Percentiles rank a stretch among this genome's conserved stretches.
Conservation (phyloP, 345 rosid species). For the Clausena lansium region DNA sequence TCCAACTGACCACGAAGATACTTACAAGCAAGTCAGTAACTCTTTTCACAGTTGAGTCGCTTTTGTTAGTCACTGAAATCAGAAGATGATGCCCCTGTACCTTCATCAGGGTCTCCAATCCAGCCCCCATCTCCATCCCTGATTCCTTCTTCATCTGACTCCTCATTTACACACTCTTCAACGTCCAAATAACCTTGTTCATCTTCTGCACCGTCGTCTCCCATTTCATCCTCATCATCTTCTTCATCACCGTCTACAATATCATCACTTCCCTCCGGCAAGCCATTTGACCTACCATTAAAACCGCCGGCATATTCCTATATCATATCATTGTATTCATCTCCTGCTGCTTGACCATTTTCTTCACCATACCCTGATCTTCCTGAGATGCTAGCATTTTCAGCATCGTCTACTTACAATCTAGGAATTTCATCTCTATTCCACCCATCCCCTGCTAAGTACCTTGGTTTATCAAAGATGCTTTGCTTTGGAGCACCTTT, state of each 20-base stretch:
- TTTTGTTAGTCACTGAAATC: slow-evolving; percentile 46
- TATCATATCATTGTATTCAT: slow-evolving; percentile 35
- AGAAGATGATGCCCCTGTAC: slow-evolving; percentile 37
- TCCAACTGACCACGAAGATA: background rate
- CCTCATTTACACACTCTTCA: slow-evolving; percentile 44
- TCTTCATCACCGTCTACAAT: slow-evolving; percentile 45
- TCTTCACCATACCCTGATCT: slow-evolving; percentile 50
- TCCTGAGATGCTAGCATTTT: slow-evolving; percentile 58
- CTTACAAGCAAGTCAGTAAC: background rate
- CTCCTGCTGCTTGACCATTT: slow-evolving; percentile 38
- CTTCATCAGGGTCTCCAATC: slow-evolving; percentile 39
- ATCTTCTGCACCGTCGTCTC: slow-evolving; percentile 27
- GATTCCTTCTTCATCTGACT: slow-evolving; percentile 42
- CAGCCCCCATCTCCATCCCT: slow-evolving; percentile 26
- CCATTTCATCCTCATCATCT: slow-evolving; percentile 36
- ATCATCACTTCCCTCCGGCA: slow-evolving; percentile 48
- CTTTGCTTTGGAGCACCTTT: slow-evolving; percentile 19
- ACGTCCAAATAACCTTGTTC: slow-evolving; percentile 40
- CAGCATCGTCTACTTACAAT: slow-evolving; percentile 36
- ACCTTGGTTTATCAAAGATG: slow-evolving; percentile 19
- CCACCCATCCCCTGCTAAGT: slow-evolving; percentile 27
- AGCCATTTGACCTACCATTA: slow-evolving; percentile 36
- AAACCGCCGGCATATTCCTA: slow-evolving; percentile 41
- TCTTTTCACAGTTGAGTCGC: background rate
- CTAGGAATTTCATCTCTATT: slow-evolving; percentile 35